Evolutionary conservation across 352 stramenopile species (phyloP).

Genomic region (Globisporangium megalacanthum): DNA sequence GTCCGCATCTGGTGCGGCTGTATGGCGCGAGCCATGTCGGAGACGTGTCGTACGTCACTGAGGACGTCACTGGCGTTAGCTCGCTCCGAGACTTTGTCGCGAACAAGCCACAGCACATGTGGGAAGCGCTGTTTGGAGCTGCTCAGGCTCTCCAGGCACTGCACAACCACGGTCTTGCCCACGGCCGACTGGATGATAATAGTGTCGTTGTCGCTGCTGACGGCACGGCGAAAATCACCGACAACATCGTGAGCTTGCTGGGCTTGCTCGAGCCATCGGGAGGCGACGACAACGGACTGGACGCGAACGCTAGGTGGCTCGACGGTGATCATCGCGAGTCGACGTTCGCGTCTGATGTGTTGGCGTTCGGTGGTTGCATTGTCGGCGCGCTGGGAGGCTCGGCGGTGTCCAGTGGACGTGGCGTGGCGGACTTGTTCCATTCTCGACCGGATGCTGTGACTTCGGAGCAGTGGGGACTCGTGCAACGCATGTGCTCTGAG

Average conservation of each 20-base stretch:
- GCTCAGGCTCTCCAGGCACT: conserved; percentile 5
- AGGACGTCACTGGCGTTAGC: background rate
- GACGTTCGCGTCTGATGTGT: conserved; percentile 4
- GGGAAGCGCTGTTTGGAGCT: conserved; percentile 2
- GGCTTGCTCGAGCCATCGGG: background rate
- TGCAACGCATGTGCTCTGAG: conserved; percentile 6
- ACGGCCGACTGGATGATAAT: background rate
- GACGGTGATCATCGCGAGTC: no score
- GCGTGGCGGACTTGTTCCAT: no score
- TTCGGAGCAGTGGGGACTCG: conserved; percentile 1
- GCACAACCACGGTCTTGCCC: conserved; percentile 1
- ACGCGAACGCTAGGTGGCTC: no score
- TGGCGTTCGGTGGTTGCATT: conserved; percentile 5
- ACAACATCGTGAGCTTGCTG: background rate
- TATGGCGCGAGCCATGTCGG: conserved; percentile 5
- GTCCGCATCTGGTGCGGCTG: conserved; percentile 1
- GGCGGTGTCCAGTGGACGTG: no score
- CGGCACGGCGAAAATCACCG: conserved; percentile 1
- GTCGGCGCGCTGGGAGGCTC: background rate
- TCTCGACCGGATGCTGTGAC: background rate
- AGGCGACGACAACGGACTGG: no score
- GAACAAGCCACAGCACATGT: background rate
- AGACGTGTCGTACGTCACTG: conserved; percentile 4
- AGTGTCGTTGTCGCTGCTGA: background rate
- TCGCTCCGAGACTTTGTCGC: background rate